Conservation (phyloP, 2,329 filamentous ascomycete species). For the Alternaria infectoria region DNA sequence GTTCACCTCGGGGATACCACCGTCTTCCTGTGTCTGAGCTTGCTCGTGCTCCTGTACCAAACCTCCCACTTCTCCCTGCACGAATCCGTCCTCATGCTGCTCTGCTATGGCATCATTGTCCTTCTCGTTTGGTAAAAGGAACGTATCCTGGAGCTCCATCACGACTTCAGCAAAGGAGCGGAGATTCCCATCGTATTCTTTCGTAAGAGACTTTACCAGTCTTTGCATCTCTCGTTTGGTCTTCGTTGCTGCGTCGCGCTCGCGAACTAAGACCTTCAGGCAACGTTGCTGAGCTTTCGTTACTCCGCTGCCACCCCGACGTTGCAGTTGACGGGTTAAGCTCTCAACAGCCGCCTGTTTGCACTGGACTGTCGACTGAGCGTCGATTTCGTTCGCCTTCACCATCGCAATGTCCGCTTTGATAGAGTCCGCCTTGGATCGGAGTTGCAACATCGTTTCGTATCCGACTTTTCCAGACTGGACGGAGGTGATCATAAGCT, state of each 20-base stretch:
- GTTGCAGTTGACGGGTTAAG: background rate
- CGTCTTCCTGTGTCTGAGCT: background rate
- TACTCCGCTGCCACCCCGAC: background rate
- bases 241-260: background rate
- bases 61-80: background rate
- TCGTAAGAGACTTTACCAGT: background rate
- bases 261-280: background rate
- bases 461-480: background rate
- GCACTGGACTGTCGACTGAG: background rate
- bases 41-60: background rate
- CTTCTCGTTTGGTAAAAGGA: background rate
- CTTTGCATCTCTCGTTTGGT: background rate
- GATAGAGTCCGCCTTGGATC: background rate
- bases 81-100: background rate
- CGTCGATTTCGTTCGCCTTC: background rate
- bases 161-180: background rate
- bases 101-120: background rate
- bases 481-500: background rate
- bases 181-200: background rate
- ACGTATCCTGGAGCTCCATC: background rate
- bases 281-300: background rate
- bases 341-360: background rate
- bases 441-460: background rate
- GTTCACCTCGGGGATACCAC: background rate
- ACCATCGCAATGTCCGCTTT: background rate